Conservation (phyloP, 768 basidiomycete genomes). For the Macrolepiota albuminosa region DNA sequence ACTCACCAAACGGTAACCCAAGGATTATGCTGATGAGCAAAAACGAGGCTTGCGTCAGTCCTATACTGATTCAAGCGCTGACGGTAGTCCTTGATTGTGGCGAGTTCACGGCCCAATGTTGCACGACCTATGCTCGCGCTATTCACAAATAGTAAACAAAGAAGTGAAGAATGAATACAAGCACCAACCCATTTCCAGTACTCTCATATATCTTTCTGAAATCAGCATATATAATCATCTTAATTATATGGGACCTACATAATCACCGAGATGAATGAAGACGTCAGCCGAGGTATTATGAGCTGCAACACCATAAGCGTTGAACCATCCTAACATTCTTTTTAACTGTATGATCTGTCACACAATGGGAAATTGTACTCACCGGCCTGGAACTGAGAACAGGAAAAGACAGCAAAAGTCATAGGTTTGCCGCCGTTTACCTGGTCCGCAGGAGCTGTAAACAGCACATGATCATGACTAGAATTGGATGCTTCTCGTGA, state of each 20-base stretch:
- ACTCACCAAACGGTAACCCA: not conserved
- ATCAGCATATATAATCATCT: not conserved
- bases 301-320: slow-evolving; percentile 46
- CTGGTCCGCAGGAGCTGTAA: not conserved
- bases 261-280: slow-evolving; percentile 57
- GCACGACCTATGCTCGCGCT: not conserved
- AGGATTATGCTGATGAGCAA: slow-evolving; percentile 1
- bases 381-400: slow-evolving; percentile 1
- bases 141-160: not conserved
- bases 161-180: not conserved
- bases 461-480: not conserved
- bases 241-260: slow-evolving; percentile 15
- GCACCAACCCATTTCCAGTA: not conserved
- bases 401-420: not conserved
- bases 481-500: not conserved
- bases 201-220: not conserved
- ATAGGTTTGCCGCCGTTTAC: not conserved
- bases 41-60: not conserved
- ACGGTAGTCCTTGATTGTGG: not conserved
- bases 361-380: not conserved
- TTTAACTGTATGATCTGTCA: not conserved
- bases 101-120: not conserved
- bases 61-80: not conserved
- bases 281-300: slow-evolving; percentile 39
- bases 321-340: slow-evolving; percentile 37